Evolutionary conservation across 1,139 yeast genomes (phyloP).

Genomic region (Scheffersomyces quercinus): DNA sequence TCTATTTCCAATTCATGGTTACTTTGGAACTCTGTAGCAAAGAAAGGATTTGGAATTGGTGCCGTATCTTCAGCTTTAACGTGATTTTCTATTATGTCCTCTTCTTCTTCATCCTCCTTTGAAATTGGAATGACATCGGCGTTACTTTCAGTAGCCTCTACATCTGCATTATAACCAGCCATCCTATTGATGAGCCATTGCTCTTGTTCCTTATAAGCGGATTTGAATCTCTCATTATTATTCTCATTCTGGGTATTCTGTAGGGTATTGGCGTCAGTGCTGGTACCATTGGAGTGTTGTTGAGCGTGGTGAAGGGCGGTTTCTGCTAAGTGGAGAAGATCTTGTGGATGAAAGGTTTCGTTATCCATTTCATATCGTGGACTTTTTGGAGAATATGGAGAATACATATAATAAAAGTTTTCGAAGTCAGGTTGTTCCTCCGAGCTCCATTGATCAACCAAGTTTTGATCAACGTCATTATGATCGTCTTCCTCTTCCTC

Average conservation of each 20-base stretch:
- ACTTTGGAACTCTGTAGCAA: constrained; percentile 10
- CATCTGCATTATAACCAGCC: constrained; percentile 22
- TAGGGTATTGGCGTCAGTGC: neutral
- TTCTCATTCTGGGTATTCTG: neutral
- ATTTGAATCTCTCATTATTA: neutral
- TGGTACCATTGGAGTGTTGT: neutral
- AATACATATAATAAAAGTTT: neutral
- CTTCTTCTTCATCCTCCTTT: constrained; percentile 7
- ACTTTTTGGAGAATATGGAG: no score
- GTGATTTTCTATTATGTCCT: neutral
- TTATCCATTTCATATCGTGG: neutral
- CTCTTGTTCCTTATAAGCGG: neutral
- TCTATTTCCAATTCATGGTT: constrained; percentile 8
- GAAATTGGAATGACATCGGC: constrained; percentile 4
- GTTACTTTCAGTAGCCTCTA: constrained; percentile 18
- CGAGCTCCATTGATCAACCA: constrained; percentile 7
- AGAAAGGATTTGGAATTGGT: constrained; percentile 21
- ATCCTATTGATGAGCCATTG: neutral
- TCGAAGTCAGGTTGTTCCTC: constrained; percentile 4
- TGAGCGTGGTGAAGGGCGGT: constrained; percentile 12
- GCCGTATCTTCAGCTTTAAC: constrained; percentile 9
- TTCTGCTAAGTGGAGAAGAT: constrained; percentile 12
- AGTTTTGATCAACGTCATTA: constrained; percentile 14
- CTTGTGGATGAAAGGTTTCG: constrained; percentile 4
- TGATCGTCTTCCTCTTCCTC: constrained; percentile 20